phyloP scores from a whole-genome alignment of 805 yeast genomes.

The Candida nonsorbophila region DNA sequence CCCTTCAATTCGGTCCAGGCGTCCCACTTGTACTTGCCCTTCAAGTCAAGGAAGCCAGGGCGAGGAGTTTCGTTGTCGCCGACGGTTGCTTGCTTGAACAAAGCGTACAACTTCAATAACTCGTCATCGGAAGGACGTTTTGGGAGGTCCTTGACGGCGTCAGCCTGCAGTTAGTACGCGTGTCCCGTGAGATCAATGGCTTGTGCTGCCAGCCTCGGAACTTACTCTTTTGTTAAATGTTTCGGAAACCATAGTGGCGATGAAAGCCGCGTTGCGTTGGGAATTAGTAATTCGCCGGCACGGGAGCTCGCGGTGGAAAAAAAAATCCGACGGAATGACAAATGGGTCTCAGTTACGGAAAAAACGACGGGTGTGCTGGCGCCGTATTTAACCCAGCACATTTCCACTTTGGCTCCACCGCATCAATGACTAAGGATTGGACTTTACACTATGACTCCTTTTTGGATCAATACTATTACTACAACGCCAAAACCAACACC shows the following conservation, averaged over 20 bases:
- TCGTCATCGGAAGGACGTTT: conserved; percentile 84
- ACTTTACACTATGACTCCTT: conserved; percentile 27
- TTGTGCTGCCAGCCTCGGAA: too few species aligned
- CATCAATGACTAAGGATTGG: conserved; percentile 8
- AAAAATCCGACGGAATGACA: too few species aligned
- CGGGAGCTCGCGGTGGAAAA: too few species aligned
- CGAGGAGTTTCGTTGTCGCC: conserved; percentile 87
- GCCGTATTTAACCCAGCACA: too few species aligned
- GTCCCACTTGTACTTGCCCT: conserved; percentile 97
- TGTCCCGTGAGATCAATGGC: conserved; percentile 1
- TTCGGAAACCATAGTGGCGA: conserved; percentile 22
- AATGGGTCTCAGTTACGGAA: too few species aligned
- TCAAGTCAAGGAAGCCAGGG: conserved; percentile 90
- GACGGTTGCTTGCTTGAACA: conserved; percentile 94
- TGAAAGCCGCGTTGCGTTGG: too few species aligned
- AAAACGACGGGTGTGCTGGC: too few species aligned
- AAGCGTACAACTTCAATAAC: conserved; percentile 78
- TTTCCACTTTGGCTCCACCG: too few species aligned
- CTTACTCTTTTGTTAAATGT: conserved; percentile 27
- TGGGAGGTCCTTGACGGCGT: conserved; percentile 68
- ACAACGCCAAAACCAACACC: conserved; percentile 25
- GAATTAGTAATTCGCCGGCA: too few species aligned
- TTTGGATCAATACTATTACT: conserved; percentile 36
- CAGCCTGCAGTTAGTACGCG: conserved; percentile 50
- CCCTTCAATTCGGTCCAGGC: conserved; percentile 92